Percentiles rank a stretch among this genome's conserved stretches.
Conservation (phyloP, 352 stramenopile genomes). For the Chrysophaeum taylorii region DNA sequence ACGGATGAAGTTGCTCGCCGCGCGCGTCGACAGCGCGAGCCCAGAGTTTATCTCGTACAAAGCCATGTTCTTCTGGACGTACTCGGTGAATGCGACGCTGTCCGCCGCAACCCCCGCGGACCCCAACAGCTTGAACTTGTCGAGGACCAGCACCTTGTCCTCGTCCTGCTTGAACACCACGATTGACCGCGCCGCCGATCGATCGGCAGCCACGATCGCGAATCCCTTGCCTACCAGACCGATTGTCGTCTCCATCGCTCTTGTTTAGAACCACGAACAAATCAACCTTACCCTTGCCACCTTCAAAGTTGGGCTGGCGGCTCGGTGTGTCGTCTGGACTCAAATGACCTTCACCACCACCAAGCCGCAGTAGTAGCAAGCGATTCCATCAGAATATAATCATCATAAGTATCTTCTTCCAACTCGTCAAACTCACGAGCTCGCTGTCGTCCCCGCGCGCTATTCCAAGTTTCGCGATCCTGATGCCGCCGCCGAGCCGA, state of each 20-base stretch:
- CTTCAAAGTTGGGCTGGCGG: no score
- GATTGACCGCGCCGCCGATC: conserved; percentile 54
- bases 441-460: no score
- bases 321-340: no score
- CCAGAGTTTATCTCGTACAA: conserved; percentile 45
- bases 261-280: no score
- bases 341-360: no score
- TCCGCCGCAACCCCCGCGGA: conserved; percentile 52
- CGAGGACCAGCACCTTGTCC: conserved; percentile 35
- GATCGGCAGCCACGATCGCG: conserved; percentile 51
- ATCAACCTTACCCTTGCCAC: no score
- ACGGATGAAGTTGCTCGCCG: conserved; percentile 64
- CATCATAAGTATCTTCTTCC: no score
- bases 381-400: no score
- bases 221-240: conserved; percentile 21
- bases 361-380: no score
- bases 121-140: conserved; percentile 15
- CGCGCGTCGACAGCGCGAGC: conserved; percentile 54
- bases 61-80: conserved; percentile 46
- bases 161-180: conserved; percentile 60
- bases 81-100: conserved; percentile 60
- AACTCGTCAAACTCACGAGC: no score
- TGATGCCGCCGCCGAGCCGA: no score
- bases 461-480: no score
- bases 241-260: conserved; percentile 19